Conservation (phyloP, 805 yeast genomes). For the Pichia paraexigua region DNA sequence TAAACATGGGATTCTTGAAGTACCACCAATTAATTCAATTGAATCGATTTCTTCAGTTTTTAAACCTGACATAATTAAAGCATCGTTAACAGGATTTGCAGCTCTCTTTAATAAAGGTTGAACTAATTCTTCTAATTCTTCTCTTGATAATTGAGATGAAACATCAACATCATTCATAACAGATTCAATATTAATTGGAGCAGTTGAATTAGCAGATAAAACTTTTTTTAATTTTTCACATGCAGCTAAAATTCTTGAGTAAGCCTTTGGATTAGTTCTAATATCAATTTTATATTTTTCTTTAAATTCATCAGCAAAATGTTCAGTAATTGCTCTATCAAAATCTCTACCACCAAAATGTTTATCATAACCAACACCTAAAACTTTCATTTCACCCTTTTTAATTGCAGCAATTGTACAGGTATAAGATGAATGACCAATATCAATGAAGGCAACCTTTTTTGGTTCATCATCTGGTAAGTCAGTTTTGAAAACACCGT, state of each 20-base stretch:
- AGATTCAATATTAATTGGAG: slow-evolving; percentile 93
- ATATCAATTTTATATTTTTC: slow-evolving; percentile 90
- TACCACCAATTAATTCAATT: slow-evolving; percentile 95
- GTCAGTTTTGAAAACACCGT: slow-evolving; percentile 97
- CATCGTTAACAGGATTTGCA: slow-evolving; percentile 68
- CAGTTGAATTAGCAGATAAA: slow-evolving; percentile 88
- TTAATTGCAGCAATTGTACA: slow-evolving; percentile 85
- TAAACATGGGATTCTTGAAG: slow-evolving; percentile 93
- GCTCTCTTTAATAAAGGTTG: slow-evolving; percentile 74
- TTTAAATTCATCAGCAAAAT: slow-evolving; percentile 89
- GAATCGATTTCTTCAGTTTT: slow-evolving; percentile 71
- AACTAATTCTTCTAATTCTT: slow-evolving; percentile 85
- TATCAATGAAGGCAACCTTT: slow-evolving; percentile 88
- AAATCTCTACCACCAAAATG: slow-evolving; percentile 98
- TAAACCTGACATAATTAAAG: slow-evolving; percentile 74
- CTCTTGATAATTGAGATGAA: slow-evolving; percentile 80
- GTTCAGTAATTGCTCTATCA: slow-evolving; percentile 88
- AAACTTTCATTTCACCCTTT: slow-evolving; percentile 91
- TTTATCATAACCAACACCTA: slow-evolving; percentile 89
- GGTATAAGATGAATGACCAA: slow-evolving; percentile 94
- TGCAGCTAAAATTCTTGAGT: slow-evolving; percentile 83
- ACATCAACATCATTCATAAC: slow-evolving; percentile 97
- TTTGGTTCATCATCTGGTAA: slow-evolving; percentile 90
- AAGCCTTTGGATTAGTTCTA: slow-evolving; percentile 87
- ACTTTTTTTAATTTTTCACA: slow-evolving; percentile 94